Evolutionary conservation across 2,329 filamentous ascomycete species (phyloP).

Genomic region (Podosphaera xanthii): DNA sequence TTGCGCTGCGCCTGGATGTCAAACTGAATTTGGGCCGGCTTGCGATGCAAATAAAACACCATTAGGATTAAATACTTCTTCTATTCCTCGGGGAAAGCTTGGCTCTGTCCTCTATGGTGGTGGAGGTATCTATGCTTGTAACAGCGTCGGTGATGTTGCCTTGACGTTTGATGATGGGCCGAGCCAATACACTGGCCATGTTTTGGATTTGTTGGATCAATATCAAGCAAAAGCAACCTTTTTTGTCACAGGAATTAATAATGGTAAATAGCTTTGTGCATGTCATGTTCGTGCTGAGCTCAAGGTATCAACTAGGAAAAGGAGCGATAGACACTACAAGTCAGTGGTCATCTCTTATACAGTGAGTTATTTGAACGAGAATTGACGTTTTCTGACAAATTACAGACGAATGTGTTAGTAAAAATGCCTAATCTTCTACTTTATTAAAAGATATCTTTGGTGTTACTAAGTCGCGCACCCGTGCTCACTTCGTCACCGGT

Average conservation of each 20-base stretch:
- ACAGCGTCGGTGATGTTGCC: slow-evolving; percentile 35
- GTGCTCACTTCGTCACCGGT: too few species aligned
- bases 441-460: too few species aligned
- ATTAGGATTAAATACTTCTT: slow-evolving; percentile 29
- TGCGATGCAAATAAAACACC: slow-evolving; percentile 35
- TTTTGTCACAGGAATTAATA: slow-evolving; percentile 22
- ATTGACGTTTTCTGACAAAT: too few species aligned
- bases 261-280: slow-evolving; percentile 4
- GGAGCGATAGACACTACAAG: slow-evolving; percentile 29
- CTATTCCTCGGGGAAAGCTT: slow-evolving; percentile 23
- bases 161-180: slow-evolving; percentile 48
- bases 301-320: slow-evolving; percentile 17
- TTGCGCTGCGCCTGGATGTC: slow-evolving; percentile 36
- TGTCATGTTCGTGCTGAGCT: not conserved
- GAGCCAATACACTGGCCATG: slow-evolving; percentile 33
- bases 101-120: slow-evolving; percentile 34
- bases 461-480: too few species aligned
- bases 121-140: slow-evolving; percentile 30
- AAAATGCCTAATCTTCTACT: too few species aligned
- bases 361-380: slow-evolving; percentile 3
- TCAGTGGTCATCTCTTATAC: slow-evolving; percentile 19
- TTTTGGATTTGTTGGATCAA: slow-evolving; percentile 35
- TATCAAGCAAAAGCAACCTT: slow-evolving; percentile 44
- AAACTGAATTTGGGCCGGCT: slow-evolving; percentile 32
- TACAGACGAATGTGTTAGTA: too few species aligned